These are phyloP conservation scores for Picea glauca DNA, from an alignment of 75 land plant species.

Conservation along the genomic window DNA sequence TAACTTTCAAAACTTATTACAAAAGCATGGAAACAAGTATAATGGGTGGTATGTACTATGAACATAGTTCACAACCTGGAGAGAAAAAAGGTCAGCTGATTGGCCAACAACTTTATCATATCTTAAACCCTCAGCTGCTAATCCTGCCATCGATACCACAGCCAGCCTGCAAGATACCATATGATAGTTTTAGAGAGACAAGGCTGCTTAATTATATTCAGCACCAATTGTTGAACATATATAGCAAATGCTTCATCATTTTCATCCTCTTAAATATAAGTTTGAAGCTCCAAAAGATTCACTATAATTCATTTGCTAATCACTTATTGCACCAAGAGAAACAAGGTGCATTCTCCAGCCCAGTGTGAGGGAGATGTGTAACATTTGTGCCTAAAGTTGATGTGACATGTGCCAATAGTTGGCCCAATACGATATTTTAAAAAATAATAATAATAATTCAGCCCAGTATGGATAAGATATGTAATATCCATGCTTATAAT, in stretches of 20 bases:
- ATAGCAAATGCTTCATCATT: background rate
- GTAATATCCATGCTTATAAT: no score
- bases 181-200: background rate
- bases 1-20: background rate
- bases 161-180: constrained; percentile 53
- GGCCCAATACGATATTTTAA: no score
- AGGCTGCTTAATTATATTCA: background rate
- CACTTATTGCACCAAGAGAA: background rate
- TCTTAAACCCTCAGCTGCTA: constrained; percentile 88
- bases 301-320: background rate
- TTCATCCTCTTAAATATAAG: background rate
- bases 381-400: no score
- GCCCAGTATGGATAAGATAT: no score
- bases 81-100: constrained; percentile 91
- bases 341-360: no score
- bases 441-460: no score
- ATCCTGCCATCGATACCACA: constrained; percentile 97
- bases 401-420: no score
- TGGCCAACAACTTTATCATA: constrained; percentile 95
- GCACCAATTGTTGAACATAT: background rate
- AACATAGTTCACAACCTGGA: constrained; percentile 54
- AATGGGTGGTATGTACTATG: background rate
- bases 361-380: no score
- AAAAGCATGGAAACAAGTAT: constrained; percentile 1
- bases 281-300: background rate